phyloP scores from a whole-genome alignment of 2,329 filamentous ascomycete species.

The Paraphaeosphaeria sporulosa region DNA sequence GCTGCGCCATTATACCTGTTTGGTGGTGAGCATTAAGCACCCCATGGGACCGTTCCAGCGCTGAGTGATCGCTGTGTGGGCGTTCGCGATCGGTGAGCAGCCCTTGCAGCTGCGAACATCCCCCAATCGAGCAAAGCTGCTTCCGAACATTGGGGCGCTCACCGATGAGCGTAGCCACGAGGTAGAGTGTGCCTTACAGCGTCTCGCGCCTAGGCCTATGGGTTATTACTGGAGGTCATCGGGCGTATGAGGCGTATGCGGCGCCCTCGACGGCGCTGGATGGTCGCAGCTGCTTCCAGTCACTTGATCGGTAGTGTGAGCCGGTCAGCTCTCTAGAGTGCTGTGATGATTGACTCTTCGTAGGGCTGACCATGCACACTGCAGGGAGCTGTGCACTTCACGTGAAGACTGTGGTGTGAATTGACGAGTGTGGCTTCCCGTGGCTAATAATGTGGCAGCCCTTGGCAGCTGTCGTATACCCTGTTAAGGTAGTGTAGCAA shows the following conservation, averaged over 20 bases:
- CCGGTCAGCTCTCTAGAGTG: slow-evolving; percentile 21
- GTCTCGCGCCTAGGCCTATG: background rate
- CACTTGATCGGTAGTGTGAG: slow-evolving; percentile 28
- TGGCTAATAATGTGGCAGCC: slow-evolving; percentile 2
- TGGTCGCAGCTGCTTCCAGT: slow-evolving; percentile 17
- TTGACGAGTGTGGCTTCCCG: background rate
- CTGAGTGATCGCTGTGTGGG: slow-evolving; percentile 7
- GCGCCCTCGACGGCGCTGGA: slow-evolving; percentile 14
- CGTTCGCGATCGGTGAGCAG: slow-evolving; percentile 12
- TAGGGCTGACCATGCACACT: slow-evolving; percentile 1
- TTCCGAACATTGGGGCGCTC: slow-evolving; percentile 6
- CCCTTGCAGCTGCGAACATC: slow-evolving; percentile 1
- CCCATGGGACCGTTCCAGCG: slow-evolving; percentile 3
- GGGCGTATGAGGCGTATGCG: background rate
- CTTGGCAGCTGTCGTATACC: background rate
- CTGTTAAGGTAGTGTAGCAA: background rate
- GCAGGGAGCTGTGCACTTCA: background rate
- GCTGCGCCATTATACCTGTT: background rate
- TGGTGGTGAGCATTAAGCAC: background rate
- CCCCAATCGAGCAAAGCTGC: background rate
- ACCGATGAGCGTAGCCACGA: slow-evolving; percentile 30
- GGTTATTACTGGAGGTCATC: background rate
- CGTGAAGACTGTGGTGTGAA: background rate
- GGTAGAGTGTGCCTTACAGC: slow-evolving; percentile 14
- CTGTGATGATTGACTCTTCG: background rate